Percentiles rank a stretch among this genome's conserved stretches.
Conservation (phyloP, 345 rosid species). For the Stellera chamaejasme region DNA sequence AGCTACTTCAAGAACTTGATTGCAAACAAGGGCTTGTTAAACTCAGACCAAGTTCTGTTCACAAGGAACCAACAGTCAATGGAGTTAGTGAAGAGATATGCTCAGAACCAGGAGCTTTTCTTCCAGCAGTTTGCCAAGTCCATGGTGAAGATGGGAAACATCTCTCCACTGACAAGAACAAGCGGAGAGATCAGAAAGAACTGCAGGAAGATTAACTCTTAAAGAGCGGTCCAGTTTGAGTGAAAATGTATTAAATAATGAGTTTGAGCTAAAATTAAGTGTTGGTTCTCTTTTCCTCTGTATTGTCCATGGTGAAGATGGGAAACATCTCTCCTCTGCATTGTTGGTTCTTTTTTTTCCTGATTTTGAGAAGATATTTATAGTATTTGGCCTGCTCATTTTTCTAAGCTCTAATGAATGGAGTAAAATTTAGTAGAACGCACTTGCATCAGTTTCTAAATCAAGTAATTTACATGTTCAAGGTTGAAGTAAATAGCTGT, state of each 20-base stretch:
- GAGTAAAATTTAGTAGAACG: no score
- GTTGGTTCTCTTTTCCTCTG: not conserved
- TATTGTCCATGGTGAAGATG: no score
- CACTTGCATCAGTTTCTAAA: no score
- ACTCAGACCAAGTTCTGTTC: constrained; percentile 67
- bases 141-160: constrained; percentile 84
- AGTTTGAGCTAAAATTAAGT: not conserved
- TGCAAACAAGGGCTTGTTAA: constrained; percentile 65
- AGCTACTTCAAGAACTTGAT: constrained; percentile 74
- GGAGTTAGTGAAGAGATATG: constrained; percentile 70
- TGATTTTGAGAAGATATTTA: not conserved
- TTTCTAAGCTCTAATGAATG: not conserved
- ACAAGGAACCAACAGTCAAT: constrained; percentile 45
- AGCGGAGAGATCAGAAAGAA: constrained; percentile 75
- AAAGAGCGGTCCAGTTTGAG: not conserved
- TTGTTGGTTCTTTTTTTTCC: not conserved
- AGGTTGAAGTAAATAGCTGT: no score
- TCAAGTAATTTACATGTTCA: no score
- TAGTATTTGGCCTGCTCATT: not conserved
- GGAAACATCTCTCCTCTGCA: not conserved
- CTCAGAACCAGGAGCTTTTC: constrained; percentile 51
- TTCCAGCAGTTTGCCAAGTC: constrained; percentile 74
- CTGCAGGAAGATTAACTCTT: constrained; percentile 70
- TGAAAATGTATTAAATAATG: not conserved
- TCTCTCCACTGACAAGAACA: constrained; percentile 73